These are phyloP conservation scores for Populus hybrid DNA, from an alignment of 441 rosid genomes.

Conservation along the genomic window DNA sequence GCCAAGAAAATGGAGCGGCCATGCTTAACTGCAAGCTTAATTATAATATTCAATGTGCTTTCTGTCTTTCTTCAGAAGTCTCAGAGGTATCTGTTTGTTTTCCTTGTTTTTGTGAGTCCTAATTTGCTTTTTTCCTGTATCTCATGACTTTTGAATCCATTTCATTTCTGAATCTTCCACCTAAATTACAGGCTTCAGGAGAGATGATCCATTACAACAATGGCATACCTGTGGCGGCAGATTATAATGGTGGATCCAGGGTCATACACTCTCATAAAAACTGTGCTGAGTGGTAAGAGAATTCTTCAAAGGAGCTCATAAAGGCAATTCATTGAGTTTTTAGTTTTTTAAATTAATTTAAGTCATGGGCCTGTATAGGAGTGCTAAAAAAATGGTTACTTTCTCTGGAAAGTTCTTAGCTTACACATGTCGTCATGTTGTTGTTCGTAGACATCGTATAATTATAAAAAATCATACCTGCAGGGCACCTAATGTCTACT, in stretches of 20 bases:
- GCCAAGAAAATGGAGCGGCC: constrained; percentile 19
- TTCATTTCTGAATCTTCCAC: constrained; percentile 14
- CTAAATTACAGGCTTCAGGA: constrained; percentile 63
- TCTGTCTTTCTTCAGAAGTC: constrained; percentile 68
- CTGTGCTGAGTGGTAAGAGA: constrained; percentile 86
- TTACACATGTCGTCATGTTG: neutral
- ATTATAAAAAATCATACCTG: constrained; percentile 5
- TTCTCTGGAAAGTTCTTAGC: neutral
- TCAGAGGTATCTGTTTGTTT: constrained; percentile 52
- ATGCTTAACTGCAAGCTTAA: constrained; percentile 38
- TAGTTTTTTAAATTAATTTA: neutral
- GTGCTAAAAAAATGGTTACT: neutral
- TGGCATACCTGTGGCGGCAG: constrained; percentile 67
- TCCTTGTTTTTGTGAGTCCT: constrained; percentile 6
- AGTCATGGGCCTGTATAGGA: neutral
- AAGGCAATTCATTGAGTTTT: neutral
- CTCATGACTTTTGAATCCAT: neutral
- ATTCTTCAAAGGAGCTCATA: neutral
- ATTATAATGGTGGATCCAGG: constrained; percentile 48
- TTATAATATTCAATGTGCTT: constrained; percentile 48
- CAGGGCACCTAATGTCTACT: constrained; percentile 95
- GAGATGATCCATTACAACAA: constrained; percentile 71
- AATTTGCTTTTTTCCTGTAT: neutral
- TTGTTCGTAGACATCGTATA: constrained; percentile 1
- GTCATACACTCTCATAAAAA: constrained; percentile 72